Evolutionary conservation across 169 alveolate species (phyloP).

Genomic region (Plasmodium adleri): DNA sequence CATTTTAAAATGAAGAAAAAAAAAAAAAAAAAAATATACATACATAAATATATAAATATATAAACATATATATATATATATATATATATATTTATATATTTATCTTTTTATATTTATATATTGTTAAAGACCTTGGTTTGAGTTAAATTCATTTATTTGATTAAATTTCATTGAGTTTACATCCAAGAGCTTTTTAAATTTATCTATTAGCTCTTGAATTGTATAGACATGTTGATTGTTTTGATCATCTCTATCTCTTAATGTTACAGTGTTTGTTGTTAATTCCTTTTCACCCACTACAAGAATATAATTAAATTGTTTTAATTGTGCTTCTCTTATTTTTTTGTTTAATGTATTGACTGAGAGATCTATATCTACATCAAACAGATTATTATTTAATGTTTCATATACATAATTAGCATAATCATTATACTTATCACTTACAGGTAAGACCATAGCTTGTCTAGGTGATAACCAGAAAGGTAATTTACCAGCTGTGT

Average conservation of each 20-base stretch:
- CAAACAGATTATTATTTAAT: constrained; percentile 80
- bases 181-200: constrained; percentile 72
- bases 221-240: constrained; percentile 83
- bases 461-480: constrained; percentile 99
- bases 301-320: constrained; percentile 94
- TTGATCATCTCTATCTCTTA: constrained; percentile 90
- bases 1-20: too few relatives aligned
- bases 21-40: too few relatives aligned
- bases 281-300: constrained; percentile 98
- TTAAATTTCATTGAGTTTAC: constrained; percentile 76
- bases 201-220: constrained; percentile 79
- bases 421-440: constrained; percentile 92
- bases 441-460: constrained; percentile 94
- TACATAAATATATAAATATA: too few relatives aligned
- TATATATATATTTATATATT: too few relatives aligned
- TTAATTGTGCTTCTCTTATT: constrained; percentile 96
- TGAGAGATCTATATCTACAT: constrained; percentile 93
- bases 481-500: constrained; percentile 99
- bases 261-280: constrained; percentile 86
- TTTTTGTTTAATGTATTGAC: constrained; percentile 95
- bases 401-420: constrained; percentile 90
- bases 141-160: constrained; percentile 52
- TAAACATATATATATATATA: too few relatives aligned
- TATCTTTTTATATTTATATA: too few relatives aligned
- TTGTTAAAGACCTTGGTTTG: too few relatives aligned